These are phyloP conservation scores for Cutaneotrichosporon cyanovorans DNA, from an alignment of 1,284 basidiomycete genomes.

Conservation along the genomic window DNA sequence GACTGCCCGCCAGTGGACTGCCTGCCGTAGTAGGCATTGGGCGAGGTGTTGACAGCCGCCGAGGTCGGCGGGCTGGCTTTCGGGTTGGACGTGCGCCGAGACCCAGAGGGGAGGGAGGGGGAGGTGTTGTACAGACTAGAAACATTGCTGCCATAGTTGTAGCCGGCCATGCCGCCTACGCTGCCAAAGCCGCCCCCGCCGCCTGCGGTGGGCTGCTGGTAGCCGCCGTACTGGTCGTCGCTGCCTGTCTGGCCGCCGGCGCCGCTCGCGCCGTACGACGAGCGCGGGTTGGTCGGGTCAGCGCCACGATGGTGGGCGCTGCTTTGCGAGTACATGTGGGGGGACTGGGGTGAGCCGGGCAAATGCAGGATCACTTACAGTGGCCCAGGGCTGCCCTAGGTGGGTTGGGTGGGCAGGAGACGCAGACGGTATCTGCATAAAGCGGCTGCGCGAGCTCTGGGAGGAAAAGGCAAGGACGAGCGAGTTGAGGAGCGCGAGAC, in stretches of 20 bases:
- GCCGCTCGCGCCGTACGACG: conserved; percentile 18
- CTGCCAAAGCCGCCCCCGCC: conserved; percentile 17
- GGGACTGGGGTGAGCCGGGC: conserved; percentile 1
- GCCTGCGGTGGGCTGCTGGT: conserved; percentile 14
- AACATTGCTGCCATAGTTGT: conserved; percentile 4
- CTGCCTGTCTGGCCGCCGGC: conserved; percentile 16
- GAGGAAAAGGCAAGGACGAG: background rate
- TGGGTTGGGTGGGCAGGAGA: conserved; percentile 15
- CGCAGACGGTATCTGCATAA: conserved; percentile 26
- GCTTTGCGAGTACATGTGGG: conserved; percentile 24
- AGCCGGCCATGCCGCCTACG: conserved; percentile 20
- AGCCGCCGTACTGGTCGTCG: conserved; percentile 20
- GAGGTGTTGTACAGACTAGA: conserved; percentile 21
- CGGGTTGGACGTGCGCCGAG: conserved; percentile 26
- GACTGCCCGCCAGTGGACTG: conserved; percentile 1
- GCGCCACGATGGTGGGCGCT: conserved; percentile 20
- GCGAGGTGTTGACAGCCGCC: conserved; percentile 21
- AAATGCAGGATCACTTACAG: conserved; percentile 9
- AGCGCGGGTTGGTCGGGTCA: conserved; percentile 27
- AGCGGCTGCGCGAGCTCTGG: conserved; percentile 3
- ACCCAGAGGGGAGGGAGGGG: conserved; percentile 20
- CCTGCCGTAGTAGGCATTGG: conserved; percentile 27
- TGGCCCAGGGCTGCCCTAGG: conserved; percentile 23
- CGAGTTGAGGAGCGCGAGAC: background rate
- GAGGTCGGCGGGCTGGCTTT: conserved; percentile 20